phyloP scores from a whole-genome alignment of 2,329 filamentous ascomycete genomes.

The Claviceps sp. region DNA sequence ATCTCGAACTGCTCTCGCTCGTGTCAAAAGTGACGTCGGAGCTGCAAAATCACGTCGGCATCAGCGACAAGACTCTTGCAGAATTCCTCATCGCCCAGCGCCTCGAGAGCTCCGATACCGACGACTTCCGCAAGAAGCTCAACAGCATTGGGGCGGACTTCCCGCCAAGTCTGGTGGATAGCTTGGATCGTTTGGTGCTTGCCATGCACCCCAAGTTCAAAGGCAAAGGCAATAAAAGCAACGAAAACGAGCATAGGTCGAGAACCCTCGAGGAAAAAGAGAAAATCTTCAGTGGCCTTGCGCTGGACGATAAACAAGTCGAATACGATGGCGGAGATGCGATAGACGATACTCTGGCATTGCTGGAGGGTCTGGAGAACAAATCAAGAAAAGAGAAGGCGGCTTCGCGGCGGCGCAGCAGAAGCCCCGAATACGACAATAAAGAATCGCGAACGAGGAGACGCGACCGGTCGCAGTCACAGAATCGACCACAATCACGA shows the following conservation, averaged over 20 bases:
- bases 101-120: conserved; percentile 53
- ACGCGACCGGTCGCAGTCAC: conserved; percentile 23
- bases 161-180: conserved; percentile 75
- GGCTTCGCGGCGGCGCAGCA: conserved; percentile 40
- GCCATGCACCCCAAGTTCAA: conserved; percentile 90
- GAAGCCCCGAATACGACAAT: conserved; percentile 39
- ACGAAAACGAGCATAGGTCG: conserved; percentile 26
- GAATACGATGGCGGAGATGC: conserved; percentile 38
- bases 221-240: conserved; percentile 28
- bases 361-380: conserved; percentile 73
- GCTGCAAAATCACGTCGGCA: conserved; percentile 82
- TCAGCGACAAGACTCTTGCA: conserved; percentile 86
- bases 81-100: conserved; percentile 94
- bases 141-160: conserved; percentile 69
- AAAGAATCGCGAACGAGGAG: conserved; percentile 27
- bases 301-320: conserved; percentile 64
- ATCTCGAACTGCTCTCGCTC: conserved; percentile 84
- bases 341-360: conserved; percentile 84
- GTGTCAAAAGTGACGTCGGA: conserved; percentile 92
- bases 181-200: conserved; percentile 74
- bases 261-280: conserved; percentile 56
- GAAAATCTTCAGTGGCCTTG: conserved; percentile 78
- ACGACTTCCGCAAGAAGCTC: conserved; percentile 65
- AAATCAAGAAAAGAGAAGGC: conserved; percentile 40
- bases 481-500: conserved; percentile 25